phyloP scores from a whole-genome alignment of 331 rosid species.

The Spiraea crenata region DNA sequence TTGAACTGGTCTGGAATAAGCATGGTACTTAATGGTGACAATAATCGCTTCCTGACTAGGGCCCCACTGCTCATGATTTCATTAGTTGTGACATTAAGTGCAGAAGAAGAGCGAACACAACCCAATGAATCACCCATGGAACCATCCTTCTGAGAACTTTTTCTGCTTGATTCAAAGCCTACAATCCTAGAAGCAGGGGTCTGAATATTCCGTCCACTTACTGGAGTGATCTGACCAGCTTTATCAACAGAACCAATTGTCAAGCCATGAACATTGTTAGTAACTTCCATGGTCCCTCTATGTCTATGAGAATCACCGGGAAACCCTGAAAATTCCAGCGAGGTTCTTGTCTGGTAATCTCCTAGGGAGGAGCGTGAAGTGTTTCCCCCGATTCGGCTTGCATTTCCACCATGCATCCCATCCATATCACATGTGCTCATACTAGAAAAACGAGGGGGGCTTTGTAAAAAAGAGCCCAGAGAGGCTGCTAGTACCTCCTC shows the following conservation, averaged over 20 bases:
- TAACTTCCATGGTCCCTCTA: conserved; percentile 50
- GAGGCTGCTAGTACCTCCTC: conserved; percentile 47
- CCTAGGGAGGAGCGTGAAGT: conserved; percentile 49
- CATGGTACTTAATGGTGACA: conserved; percentile 55
- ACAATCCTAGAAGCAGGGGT: conserved; percentile 80
- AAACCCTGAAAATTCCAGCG: conserved; percentile 47
- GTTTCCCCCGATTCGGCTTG: conserved; percentile 37
- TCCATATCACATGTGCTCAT: conserved; percentile 49
- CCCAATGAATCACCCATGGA: conserved; percentile 27
- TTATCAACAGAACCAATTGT: conserved; percentile 50
- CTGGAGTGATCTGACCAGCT: conserved; percentile 30
- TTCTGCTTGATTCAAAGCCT: conserved; percentile 64
- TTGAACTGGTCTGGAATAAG: conserved; percentile 43
- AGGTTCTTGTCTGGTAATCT: conserved; percentile 43
- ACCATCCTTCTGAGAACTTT: conserved; percentile 43
- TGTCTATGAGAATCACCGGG: conserved; percentile 36
- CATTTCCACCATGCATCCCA: conserved; percentile 38
- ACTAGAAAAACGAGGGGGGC: conserved; percentile 54
- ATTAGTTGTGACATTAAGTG: conserved; percentile 29
- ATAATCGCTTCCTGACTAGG: conserved; percentile 59
- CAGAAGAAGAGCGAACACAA: conserved; percentile 30
- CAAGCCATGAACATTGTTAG: conserved; percentile 59
- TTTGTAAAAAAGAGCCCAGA: conserved; percentile 45
- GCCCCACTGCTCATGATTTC: conserved; percentile 48
- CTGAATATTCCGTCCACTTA: conserved; percentile 46